Conservation (phyloP, 1,139 yeast species). For the Candida buenavistaensis region DNA sequence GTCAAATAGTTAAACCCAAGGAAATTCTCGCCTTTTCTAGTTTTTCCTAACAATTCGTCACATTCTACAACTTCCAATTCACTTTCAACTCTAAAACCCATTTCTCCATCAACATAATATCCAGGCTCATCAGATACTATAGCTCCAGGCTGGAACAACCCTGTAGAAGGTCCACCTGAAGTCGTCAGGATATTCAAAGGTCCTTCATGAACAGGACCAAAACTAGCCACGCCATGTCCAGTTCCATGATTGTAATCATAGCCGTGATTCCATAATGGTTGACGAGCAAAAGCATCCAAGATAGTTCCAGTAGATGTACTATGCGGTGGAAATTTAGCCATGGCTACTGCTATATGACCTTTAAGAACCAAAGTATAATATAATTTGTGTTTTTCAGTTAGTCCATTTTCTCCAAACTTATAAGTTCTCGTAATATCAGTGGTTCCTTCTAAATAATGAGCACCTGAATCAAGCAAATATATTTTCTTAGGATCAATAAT, state of each 20-base stretch:
- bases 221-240: conserved; percentile 62
- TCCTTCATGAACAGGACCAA: conserved; percentile 57
- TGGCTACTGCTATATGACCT: conserved; percentile 56
- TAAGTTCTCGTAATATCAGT: conserved; percentile 59
- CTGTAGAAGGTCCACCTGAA: conserved; percentile 32
- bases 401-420: conserved; percentile 35
- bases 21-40: conserved; percentile 34
- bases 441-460: conserved; percentile 59
- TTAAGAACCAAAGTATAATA: conserved; percentile 53
- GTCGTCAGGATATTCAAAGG: conserved; percentile 51
- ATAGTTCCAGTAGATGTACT: conserved; percentile 41
- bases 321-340: conserved; percentile 49
- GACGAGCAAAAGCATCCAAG: conserved; percentile 52
- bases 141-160: conserved; percentile 44
- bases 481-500: conserved; percentile 43
- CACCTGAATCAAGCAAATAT: conserved; percentile 54
- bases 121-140: conserved; percentile 60
- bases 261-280: conserved; percentile 55
- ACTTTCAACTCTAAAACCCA: conserved; percentile 55
- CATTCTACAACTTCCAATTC: conserved; percentile 46
- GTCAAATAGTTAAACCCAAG: conserved; percentile 53
- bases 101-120: conserved; percentile 50
- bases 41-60: conserved; percentile 31
- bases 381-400: conserved; percentile 30
- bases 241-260: conserved; percentile 58